Conservation (phyloP, 441 rosid species). For the Metrosideros polymorpha region DNA sequence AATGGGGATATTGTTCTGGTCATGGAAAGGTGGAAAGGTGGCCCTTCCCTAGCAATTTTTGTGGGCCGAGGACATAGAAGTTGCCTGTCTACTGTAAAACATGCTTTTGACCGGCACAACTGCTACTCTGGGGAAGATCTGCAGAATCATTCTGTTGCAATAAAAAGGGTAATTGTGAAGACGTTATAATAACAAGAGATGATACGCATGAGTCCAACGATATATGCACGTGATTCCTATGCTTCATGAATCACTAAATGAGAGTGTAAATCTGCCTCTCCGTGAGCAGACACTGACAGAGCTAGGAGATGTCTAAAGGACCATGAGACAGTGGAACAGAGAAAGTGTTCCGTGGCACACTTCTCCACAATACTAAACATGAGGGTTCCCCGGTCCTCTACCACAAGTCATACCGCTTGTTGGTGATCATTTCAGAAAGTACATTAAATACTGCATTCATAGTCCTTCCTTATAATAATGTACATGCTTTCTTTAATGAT, state of each 20-base stretch:
- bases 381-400: background rate
- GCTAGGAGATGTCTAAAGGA: background rate
- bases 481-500: background rate
- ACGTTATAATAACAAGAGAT: background rate
- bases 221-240: background rate
- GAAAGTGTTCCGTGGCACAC: background rate
- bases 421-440: constrained; percentile 29
- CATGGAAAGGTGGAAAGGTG: background rate
- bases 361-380: background rate
- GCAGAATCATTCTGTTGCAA: background rate
- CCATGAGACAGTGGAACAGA: background rate
- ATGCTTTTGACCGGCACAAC: background rate
- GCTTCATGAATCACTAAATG: background rate
- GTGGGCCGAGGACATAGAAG: background rate
- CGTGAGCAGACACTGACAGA: background rate
- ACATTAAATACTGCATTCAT: constrained; percentile 58
- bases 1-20: background rate
- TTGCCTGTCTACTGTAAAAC: background rate
- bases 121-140: background rate
- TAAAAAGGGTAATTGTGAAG: background rate
- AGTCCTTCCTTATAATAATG: constrained; percentile 44
- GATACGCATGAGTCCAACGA: background rate
- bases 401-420: background rate
- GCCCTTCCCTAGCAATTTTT: background rate
- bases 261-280: background rate